Evolutionary conservation across 495 filamentous ascomycete genomes (phyloP), one percentile per base, ranked within the genome.

Genomic region (Lasiosphaeris hirsuta): DNA sequence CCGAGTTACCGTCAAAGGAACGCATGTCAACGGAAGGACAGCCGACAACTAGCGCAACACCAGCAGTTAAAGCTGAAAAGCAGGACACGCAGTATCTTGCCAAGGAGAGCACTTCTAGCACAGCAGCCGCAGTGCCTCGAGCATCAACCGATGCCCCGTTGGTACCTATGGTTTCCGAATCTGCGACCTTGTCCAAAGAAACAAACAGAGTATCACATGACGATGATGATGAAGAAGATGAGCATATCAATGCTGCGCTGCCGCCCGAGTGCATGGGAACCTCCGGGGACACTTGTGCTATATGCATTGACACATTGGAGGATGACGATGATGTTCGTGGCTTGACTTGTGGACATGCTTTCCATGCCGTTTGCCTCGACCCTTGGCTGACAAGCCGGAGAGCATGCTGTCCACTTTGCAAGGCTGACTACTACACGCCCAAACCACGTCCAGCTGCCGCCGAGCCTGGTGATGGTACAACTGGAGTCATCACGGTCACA

Each of bases 371-470:
- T 18, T 99, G 94, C 71, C 81, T 99, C 15, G 94, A 99, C 64
- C 94, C 95, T 10, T 98, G 94, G 94, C 76, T 98, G 51, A 98
- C 94, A 1, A 90, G 84, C 63, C 81, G 94, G 59, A 84, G 92
- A 58, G 95, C 94, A 10, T 96, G 94, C 71, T 99, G 95, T 71
- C 95, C 95, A 48, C 83, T 97, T 43, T 97, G 94, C 78, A 99
- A 99, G 75, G 86, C 90, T 37, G 92, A 97, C 61, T 98, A 97
- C 72, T 97, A 95, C 69, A 84, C 89, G 37, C 91, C 92, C 0
- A 96, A 96, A 67, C 89, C 89, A 15, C 87, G 88, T 6, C 65
- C 74, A 1, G 58, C 67, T 10, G 68, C 66, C 14, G 61, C 69
- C 8, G 72, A 75, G 7, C 63, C 69, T 19, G 70, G 61, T 23